phyloP scores from a whole-genome alignment of 306 rosid genomes.

The Quercus variabilis region DNA sequence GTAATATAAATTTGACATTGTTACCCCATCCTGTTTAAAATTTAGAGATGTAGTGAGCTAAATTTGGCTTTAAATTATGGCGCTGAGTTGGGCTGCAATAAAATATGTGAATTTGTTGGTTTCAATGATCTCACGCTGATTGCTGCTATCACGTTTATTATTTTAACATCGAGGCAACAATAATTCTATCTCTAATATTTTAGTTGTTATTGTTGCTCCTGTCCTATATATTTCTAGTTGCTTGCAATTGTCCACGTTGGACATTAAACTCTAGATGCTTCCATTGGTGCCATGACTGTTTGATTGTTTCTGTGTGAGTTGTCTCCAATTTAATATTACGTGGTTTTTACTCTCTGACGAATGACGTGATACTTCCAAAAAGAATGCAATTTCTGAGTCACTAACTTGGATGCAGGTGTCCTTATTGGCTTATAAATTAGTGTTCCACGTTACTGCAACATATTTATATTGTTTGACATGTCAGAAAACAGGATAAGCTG shows the following conservation, averaged over 20 bases:
- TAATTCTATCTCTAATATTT: background rate
- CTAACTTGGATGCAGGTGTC: background rate
- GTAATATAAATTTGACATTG: too few species aligned
- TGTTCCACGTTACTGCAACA: background rate
- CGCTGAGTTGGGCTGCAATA: too few species aligned
- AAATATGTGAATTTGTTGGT: too few species aligned
- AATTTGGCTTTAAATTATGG: too few species aligned
- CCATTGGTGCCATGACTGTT: background rate
- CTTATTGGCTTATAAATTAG: background rate
- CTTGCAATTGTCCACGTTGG: background rate
- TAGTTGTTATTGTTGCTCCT: background rate
- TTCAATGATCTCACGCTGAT: too few species aligned
- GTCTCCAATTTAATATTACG: background rate
- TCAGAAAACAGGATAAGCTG: slow-evolving; percentile 26
- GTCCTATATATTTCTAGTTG: background rate
- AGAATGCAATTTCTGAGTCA: background rate
- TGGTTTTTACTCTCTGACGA: background rate
- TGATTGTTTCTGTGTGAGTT: slow-evolving; percentile 3
- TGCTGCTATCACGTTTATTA: too few species aligned
- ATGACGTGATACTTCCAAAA: background rate
- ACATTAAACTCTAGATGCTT: background rate
- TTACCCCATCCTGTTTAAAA: too few species aligned
- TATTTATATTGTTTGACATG: background rate
- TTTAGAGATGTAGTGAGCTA: too few species aligned
- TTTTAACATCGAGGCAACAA: background rate